Conservation (phyloP, 495 filamentous ascomycete species). For the Podospora conica region DNA sequence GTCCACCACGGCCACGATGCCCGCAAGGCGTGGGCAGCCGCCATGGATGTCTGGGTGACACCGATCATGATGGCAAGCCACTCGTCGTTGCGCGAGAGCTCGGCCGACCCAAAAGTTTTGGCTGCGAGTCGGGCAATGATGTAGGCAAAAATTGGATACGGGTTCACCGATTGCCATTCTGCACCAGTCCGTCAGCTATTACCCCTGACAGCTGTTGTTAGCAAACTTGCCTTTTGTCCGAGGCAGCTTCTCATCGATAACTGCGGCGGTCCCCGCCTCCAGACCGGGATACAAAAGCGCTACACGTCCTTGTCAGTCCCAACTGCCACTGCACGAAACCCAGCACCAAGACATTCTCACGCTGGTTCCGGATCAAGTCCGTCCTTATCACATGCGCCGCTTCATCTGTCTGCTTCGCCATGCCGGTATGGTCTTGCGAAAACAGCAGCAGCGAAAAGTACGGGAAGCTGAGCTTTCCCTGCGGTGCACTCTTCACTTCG, state of each 20-base stretch:
- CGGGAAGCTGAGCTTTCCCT: conserved; percentile 6
- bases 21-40: conserved; percentile 8
- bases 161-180: conserved; percentile 5
- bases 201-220: background rate
- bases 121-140: conserved; percentile 2
- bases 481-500: conserved; percentile 7
- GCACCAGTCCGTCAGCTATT: background rate
- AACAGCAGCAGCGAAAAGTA: conserved; percentile 5
- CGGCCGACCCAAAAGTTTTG: background rate
- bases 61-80: conserved; percentile 10
- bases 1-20: conserved; percentile 8
- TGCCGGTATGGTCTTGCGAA: conserved; percentile 8
- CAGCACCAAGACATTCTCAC: background rate
- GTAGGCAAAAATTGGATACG: conserved; percentile 1
- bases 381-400: conserved; percentile 4
- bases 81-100: conserved; percentile 12
- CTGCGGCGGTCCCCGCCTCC: background rate
- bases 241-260: conserved; percentile 1
- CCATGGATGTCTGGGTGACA: conserved; percentile 5
- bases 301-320: background rate
- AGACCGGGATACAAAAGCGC: background rate
- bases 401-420: conserved; percentile 7
- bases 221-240: background rate
- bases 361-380: conserved; percentile 4
- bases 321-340: background rate